Evolutionary conservation across 192 early-diverging fungal genomes (phyloP).

Genomic region (Dissophora globulifera): DNA sequence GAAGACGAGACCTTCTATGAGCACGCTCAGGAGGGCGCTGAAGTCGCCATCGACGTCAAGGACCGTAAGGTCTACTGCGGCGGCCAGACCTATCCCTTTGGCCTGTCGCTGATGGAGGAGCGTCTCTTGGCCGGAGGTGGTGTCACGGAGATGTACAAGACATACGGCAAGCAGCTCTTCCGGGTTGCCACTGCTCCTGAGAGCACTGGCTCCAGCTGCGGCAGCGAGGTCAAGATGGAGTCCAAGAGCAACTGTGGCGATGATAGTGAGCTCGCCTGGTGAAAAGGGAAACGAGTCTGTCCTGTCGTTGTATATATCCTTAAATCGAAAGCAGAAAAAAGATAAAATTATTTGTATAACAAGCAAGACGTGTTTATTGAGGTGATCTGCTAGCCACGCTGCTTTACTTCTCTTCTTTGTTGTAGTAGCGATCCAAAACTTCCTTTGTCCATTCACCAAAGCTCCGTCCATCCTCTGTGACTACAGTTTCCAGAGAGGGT

Average conservation of each 20-base stretch:
- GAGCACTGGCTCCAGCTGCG: conserved; percentile 21
- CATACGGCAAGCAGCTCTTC: conserved; percentile 79
- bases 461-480: conserved; percentile 47
- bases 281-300: conserved; percentile 6
- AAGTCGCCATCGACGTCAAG: conserved; percentile 75
- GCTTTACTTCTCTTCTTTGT: conserved; percentile 35
- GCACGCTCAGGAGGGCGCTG: conserved; percentile 76
- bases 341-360: neutral
- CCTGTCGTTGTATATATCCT: neutral
- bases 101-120: conserved; percentile 78
- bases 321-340: neutral
- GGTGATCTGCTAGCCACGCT: too few species aligned
- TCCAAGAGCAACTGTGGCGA: conserved; percentile 47
- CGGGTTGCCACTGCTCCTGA: conserved; percentile 75
- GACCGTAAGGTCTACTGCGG: conserved; percentile 70
- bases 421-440: conserved; percentile 47
- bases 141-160: conserved; percentile 84
- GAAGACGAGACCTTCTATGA: conserved; percentile 81
- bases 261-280: conserved; percentile 51
- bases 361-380: too few species aligned
- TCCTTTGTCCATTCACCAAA: conserved; percentile 55
- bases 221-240: conserved; percentile 27
- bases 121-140: conserved; percentile 77
- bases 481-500: conserved; percentile 61
- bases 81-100: conserved; percentile 69